A percentile compares a stretch with the other conserved stretches of the same genome.
Evolutionary conservation across 441 rosid species (phyloP).

Genomic region (Flueggea neowawraea): DNA sequence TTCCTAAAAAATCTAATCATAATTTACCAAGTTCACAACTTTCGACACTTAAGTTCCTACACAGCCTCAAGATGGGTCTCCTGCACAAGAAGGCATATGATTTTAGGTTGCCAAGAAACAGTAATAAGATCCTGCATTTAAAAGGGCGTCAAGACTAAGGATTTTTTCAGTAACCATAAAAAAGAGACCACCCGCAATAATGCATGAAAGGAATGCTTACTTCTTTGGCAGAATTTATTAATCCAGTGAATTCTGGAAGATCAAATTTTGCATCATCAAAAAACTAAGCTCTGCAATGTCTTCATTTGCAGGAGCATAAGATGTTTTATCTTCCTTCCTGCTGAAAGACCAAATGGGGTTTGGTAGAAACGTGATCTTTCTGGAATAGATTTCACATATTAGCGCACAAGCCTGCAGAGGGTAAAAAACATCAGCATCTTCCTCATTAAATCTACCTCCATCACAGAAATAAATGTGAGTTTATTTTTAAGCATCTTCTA

Average conservation of each 20-base stretch:
- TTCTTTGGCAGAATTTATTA: constrained; percentile 29
- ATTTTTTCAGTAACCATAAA: too few relatives aligned
- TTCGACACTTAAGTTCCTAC: too few relatives aligned
- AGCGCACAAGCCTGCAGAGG: constrained; percentile 51
- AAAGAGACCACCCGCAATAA: not conserved
- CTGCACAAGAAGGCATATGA: not conserved
- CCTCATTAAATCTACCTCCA: too few relatives aligned
- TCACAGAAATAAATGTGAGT: too few relatives aligned
- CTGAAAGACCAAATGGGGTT: constrained; percentile 34
- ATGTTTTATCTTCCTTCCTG: constrained; percentile 24
- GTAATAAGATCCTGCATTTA: too few relatives aligned
- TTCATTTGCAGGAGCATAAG: constrained; percentile 20
- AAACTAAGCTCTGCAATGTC: not conserved
- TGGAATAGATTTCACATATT: constrained; percentile 39
- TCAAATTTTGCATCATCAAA: constrained; percentile 29
- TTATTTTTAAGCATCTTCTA: too few relatives aligned
- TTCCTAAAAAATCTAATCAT: too few relatives aligned
- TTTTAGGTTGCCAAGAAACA: too few relatives aligned
- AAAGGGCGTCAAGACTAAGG: too few relatives aligned
- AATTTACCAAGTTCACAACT: too few relatives aligned
- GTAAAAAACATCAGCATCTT: constrained; percentile 4
- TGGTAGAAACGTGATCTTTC: constrained; percentile 37
- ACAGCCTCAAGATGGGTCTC: not conserved
- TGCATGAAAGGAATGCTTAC: constrained; percentile 29
- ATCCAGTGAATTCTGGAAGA: constrained; percentile 59